These are phyloP conservation scores for Botryococcus braunii DNA, from an alignment of 163 green algal species.

Conservation along the genomic window DNA sequence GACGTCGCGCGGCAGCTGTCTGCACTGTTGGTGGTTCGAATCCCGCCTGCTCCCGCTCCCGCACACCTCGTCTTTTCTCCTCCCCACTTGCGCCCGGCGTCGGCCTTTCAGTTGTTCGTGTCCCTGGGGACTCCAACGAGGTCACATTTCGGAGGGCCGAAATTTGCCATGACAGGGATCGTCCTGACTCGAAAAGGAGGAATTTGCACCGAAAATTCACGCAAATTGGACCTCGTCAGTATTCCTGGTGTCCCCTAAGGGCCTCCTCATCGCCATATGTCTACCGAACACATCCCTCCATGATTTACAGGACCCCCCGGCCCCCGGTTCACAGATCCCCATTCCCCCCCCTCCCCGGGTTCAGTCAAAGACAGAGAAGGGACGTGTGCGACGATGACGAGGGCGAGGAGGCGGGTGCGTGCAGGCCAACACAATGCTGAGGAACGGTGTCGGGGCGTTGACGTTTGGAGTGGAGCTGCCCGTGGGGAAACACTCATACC, in stretches of 20 bases:
- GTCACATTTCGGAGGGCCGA: too few relatives aligned
- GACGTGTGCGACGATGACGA: too few relatives aligned
- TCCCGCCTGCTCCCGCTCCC: too few relatives aligned
- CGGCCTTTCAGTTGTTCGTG: neutral
- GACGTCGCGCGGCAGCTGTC: neutral
- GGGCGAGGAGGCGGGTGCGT: neutral
- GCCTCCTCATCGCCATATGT: neutral
- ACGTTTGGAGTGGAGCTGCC: slow-evolving; percentile 8
- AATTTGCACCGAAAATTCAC: too few relatives aligned
- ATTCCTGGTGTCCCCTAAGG: neutral
- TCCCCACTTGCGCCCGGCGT: too few relatives aligned
- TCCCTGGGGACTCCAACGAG: neutral
- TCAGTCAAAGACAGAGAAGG: too few relatives aligned
- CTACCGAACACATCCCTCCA: neutral
- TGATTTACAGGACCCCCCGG: neutral
- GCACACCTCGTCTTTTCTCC: too few relatives aligned
- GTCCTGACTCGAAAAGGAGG: too few relatives aligned
- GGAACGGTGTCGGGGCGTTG: slow-evolving; percentile 7
- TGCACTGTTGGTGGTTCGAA: neutral
- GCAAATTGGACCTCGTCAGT: too few relatives aligned
- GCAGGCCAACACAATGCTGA: neutral
- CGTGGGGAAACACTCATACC: neutral
- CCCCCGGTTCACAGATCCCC: neutral
- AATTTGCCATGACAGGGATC: neutral
- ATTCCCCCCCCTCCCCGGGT: neutral